Evolutionary conservation across 805 yeast species (phyloP), one percentile per base, ranked within the genome.

Genomic region (Candida coquimbonensis): DNA sequence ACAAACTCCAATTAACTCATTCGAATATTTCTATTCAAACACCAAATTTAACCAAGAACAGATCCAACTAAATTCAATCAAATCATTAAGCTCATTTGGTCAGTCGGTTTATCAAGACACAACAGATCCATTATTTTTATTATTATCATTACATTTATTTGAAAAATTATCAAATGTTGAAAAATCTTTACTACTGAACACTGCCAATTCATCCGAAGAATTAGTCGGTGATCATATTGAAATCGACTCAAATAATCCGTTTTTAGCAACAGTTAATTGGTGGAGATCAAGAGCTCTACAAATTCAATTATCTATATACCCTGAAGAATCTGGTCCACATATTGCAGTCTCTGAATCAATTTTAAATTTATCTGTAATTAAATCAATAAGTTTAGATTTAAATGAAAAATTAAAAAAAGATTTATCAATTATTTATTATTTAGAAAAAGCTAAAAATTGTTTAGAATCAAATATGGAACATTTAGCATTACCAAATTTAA

Each of bases 271-370:
- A 4, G 65, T 74, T 3, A 67, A 68, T 38, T 86, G 93, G 91
- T 86, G 93, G 93, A 73, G 87, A 60, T 66, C 83, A 7, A 73
- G 95, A 63, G 78, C 81, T 4, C 59, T 84, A 33, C 80, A 81
- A 54, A 73, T 77, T 0, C 90, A 83, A 47, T 67, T 75, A 45
- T 77, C 88, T 0, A 59, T 84, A n/a, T 67, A 80, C 38, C 73
- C 80, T 3, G 91, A 86, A 54, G 74, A 78, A 26, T 72, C 83
- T 0, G 77, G 81, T 36, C 64, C 63, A 29, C 69, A 64, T 39
- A 64, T 67, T 21, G 55, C 66, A 2, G 57, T 69, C 14, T 61
- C 64, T 7, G 54, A 70, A 1, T 58, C 70, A 2, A 52, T 69
- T n/a, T 49, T 64, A 24, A 64, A 36, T 59, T 53, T 44, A 51